Evolutionary conservation across 306 rosid species (phyloP).

Genomic region (Trifolium pratense): DNA sequence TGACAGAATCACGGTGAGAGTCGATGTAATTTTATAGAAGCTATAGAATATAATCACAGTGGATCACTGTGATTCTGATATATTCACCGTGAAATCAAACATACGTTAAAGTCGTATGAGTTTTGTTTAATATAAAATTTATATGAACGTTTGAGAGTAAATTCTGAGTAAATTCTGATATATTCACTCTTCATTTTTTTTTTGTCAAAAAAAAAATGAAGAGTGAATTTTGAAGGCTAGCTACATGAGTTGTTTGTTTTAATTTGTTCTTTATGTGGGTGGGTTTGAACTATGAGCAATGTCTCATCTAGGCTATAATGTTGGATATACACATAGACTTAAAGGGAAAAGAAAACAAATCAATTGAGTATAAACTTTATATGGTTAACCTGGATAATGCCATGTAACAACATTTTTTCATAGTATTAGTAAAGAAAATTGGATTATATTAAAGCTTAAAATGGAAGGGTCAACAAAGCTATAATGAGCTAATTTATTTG

Average conservation of each 20-base stretch:
- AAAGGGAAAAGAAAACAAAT: background rate
- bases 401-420: background rate
- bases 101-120: no score
- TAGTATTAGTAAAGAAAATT: background rate
- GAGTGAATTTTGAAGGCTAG: background rate
- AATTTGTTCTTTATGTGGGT: background rate
- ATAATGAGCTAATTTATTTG: background rate
- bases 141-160: background rate
- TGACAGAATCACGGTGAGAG: no score
- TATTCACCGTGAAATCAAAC: no score
- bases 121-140: background rate
- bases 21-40: no score
- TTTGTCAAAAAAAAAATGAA: no score
- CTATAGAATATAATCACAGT: no score
- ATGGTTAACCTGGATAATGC: background rate
- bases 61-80: no score
- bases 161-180: no score
- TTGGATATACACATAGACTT: background rate
- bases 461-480: conserved; percentile 16
- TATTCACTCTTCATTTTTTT: no score
- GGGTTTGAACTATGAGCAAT: background rate
- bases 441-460: conserved; percentile 3
- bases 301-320: background rate
- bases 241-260: background rate
- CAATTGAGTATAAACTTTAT: background rate